Base-by-base conservation (phyloP, 2,329 filamentous ascomycete species). In the Calycina herbarum region DNA sequence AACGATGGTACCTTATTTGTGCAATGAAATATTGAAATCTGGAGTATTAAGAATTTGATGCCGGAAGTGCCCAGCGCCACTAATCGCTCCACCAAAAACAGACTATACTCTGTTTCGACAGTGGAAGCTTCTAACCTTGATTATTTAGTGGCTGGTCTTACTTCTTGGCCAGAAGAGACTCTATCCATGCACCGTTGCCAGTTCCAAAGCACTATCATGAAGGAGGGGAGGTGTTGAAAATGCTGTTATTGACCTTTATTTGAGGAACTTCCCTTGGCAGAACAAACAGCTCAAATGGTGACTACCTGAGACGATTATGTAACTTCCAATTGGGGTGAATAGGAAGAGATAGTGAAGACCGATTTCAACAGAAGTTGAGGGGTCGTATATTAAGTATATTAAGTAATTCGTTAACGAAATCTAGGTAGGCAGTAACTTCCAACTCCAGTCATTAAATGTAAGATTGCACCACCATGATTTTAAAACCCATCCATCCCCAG, bases 381-480 rank as follows among this genome's bases (percentile, higher is more conserved):
- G 17, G n/a, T 20, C 42, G n/a, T 48, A 48, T 48, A 48, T 48
- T 48, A 48, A 48, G 42, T 48, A 48, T 48, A 48, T 48, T 48
- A 48, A 48, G 42, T 48, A 48, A 8, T 20, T 48, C 5, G 42
- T 48, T 45, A 45, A 45, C 17, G 33, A 38, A 13, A 1, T 38
- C 8, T 11, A 38, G 35, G 35, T 38, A 38, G 11, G 35, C 35
- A 38, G 8, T 13, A 38, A 38, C 11, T 38, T 48, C 31, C 42
- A 48, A n/a, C 42, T 20, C 42, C 42, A 48, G 42, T 8, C 42
- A 48, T 48, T 48, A 48, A 45, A 48, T 20, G 17, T 20, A 7
- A 20, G 6, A n/a, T 8, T 48, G 17, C 20, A 51, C 45, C 10
- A 51, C 10, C 7, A 51, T 51, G n/a, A 24, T 51, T 24, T 20